Percentiles rank a stretch among this genome's conserved stretches.
These are phyloP conservation scores for Trichosporon asahii DNA, from an alignment of 1,284 basidiomycete species.

Conservation along the genomic window DNA sequence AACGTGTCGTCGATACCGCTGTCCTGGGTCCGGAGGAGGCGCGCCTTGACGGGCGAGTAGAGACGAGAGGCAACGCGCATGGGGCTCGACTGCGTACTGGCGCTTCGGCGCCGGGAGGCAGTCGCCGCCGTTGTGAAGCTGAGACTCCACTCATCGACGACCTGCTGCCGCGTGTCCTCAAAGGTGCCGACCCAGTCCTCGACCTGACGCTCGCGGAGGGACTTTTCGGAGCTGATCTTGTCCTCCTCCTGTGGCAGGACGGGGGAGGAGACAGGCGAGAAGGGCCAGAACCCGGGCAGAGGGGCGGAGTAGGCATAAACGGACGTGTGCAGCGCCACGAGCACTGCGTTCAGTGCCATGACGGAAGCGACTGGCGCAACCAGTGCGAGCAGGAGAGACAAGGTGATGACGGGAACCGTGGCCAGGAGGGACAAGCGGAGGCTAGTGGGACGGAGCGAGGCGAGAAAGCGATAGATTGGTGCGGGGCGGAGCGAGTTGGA, in stretches of 20 bases:
- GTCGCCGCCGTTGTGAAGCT: not conserved
- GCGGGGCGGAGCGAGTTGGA: not conserved
- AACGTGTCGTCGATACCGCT: not conserved
- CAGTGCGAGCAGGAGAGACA: not conserved
- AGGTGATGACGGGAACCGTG: not conserved
- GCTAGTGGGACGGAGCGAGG: not conserved
- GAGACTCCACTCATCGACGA: not conserved
- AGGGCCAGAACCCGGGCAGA: not conserved
- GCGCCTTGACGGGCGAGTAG: not conserved
- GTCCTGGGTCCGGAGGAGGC: not conserved
- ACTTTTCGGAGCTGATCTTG: not conserved
- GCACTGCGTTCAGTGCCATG: not conserved
- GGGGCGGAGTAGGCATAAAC: not conserved
- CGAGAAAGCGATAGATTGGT: not conserved
- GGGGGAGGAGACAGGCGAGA: not conserved
- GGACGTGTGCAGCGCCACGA: not conserved
- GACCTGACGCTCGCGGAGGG: not conserved
- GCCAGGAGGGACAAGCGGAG: not conserved
- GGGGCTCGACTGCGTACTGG: not conserved
- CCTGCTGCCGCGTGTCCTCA: not conserved
- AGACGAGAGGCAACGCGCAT: not conserved
- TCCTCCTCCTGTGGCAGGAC: not conserved
- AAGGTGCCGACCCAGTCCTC: not conserved
- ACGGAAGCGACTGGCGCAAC: not conserved
- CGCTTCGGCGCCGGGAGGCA: not conserved